phyloP scores from a whole-genome alignment of 2,329 filamentous ascomycete species.

The Lecanoromycetidae sp. region DNA sequence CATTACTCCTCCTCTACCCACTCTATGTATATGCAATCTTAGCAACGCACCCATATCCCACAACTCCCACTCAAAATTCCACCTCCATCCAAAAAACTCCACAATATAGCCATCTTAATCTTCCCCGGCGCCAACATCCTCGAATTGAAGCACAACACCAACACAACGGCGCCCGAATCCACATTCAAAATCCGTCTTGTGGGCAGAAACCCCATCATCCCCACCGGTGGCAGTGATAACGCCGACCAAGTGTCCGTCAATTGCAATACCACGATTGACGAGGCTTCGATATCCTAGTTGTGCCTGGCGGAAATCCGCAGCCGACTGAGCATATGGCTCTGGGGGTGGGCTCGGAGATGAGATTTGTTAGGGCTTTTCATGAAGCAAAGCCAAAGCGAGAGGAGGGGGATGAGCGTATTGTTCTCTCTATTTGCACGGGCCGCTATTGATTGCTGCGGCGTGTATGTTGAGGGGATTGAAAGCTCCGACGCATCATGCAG shows the following conservation, averaged over 20 bases:
- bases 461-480: slow-evolving; percentile 27
- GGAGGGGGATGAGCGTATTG: slow-evolving; percentile 20
- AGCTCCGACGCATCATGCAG: slow-evolving; percentile 30
- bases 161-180: slow-evolving; percentile 22
- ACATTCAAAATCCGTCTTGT: slow-evolving; percentile 28
- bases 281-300: slow-evolving; percentile 30
- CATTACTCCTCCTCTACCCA: no score
- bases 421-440: slow-evolving; percentile 33
- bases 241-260: slow-evolving; percentile 25
- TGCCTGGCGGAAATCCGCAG: slow-evolving; percentile 27
- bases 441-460: slow-evolving; percentile 28
- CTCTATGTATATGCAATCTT: no score
- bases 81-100: slow-evolving; percentile 17
- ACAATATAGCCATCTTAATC: slow-evolving; percentile 30
- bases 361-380: slow-evolving; percentile 1
- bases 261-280: slow-evolving; percentile 22
- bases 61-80: no score
- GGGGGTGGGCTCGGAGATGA: slow-evolving; percentile 16
- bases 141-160: slow-evolving; percentile 27
- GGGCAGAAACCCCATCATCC: slow-evolving; percentile 19
- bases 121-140: slow-evolving; percentile 30
- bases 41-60: no score
- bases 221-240: slow-evolving; percentile 18
- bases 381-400: neutral
- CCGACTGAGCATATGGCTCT: slow-evolving; percentile 22